Conservation (phyloP, 169 alveolate species). For the Plasmodium inui region DNA sequence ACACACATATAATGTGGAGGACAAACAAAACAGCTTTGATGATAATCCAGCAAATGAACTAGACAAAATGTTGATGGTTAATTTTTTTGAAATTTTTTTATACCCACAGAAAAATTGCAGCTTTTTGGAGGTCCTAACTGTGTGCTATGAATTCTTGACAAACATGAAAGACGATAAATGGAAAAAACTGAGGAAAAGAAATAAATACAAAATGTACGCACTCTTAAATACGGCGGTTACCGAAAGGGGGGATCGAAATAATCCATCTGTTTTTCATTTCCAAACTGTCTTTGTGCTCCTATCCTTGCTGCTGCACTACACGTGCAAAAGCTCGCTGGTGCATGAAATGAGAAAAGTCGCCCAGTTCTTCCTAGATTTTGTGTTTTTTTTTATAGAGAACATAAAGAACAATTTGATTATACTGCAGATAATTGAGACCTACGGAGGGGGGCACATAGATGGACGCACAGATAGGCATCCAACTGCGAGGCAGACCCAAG, state of each 20-base stretch:
- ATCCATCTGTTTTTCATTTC: slow-evolving; percentile 5
- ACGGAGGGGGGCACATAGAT: neutral
- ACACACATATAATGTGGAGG: neutral
- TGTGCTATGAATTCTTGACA: slow-evolving; percentile 48
- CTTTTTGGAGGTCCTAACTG: slow-evolving; percentile 49
- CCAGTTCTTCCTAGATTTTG: slow-evolving; percentile 61
- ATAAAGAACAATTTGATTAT: slow-evolving; percentile 74
- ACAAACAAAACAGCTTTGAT: neutral
- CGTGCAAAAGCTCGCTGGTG: slow-evolving; percentile 22
- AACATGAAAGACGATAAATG: slow-evolving; percentile 29
- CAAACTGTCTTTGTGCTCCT: slow-evolving; percentile 30
- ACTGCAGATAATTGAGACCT: slow-evolving; percentile 60
- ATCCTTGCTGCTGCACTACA: slow-evolving; percentile 29
- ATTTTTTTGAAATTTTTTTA: slow-evolving; percentile 49
- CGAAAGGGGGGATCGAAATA: neutral
- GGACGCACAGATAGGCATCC: too few relatives aligned
- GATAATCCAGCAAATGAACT: neutral
- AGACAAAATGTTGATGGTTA: slow-evolving; percentile 9
- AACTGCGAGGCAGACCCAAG: neutral
- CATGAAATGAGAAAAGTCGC: slow-evolving; percentile 73
- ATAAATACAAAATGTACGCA: slow-evolving; percentile 14
- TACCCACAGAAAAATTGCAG: slow-evolving; percentile 46
- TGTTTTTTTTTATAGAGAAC: slow-evolving; percentile 72
- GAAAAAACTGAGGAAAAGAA: neutral
- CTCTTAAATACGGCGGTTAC: slow-evolving; percentile 10